Evolutionary conservation across 2,329 filamentous ascomycete species (phyloP).

Genomic region (Orbilia quercus): DNA sequence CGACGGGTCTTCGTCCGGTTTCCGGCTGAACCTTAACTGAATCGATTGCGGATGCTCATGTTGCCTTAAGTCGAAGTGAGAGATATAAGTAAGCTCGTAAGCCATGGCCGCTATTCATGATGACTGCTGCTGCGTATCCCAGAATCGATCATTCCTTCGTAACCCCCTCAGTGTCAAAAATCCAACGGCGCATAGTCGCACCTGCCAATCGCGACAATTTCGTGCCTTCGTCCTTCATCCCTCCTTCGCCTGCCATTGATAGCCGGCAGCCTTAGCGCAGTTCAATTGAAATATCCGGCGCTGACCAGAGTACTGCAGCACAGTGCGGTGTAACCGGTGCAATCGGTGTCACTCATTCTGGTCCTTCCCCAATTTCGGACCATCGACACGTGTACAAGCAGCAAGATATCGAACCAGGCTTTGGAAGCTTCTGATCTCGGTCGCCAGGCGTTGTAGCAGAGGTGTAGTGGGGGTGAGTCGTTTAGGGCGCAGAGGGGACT

Average conservation of each 20-base stretch:
- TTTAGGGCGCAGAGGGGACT: background rate
- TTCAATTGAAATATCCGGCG: background rate
- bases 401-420: slow-evolving; percentile 1
- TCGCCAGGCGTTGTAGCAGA: background rate
- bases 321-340: slow-evolving; percentile 23
- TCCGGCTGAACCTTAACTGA: too few species aligned
- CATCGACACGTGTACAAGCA: slow-evolving; percentile 42
- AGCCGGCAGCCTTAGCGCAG: background rate
- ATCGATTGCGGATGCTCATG: too few species aligned
- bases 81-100: slow-evolving; percentile 9
- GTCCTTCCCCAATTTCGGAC: slow-evolving; percentile 1
- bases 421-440: slow-evolving; percentile 22
- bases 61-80: background rate
- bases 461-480: background rate
- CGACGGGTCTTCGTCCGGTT: slow-evolving; percentile 12
- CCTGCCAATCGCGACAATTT: slow-evolving; percentile 25
- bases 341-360: background rate
- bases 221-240: background rate
- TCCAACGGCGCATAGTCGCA: slow-evolving; percentile 13
- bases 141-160: background rate
- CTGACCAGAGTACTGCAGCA: background rate
- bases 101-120: background rate
- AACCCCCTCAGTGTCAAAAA: background rate
- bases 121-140: background rate
- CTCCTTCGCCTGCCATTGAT: background rate